Base-by-base conservation (phyloP, 192 early-diverging fungal species). In the Podila clonocystis region DNA sequence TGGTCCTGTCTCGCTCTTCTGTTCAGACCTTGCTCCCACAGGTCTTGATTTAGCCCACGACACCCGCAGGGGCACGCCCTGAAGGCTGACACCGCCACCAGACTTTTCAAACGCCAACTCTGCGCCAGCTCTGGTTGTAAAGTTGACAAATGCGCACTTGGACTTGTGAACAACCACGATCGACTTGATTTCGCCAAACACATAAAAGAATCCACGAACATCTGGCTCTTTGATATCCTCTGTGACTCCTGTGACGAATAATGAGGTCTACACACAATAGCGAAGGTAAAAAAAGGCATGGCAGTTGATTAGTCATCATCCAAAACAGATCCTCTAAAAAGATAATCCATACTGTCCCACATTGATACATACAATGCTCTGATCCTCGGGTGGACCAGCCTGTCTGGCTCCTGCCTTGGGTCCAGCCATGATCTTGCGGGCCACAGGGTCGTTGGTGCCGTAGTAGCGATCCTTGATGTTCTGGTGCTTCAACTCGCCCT, bases 381-480 rank as follows among this genome's bases (percentile, higher is more conserved):
- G 87, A 60, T 99, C 97, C 6, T 89, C 91, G 1, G 97, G 97
- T 33, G 93, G 86, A 1, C 78, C 60, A 38, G 95, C 75, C 33
- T 75, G 80, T 12, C 58, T 68, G 48, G 70, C 87, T 64, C 88
- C 90, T 52, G 86, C 87, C 67, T 83, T 88, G 24, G 89, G 83
- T 55, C 85, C 79, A 48, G 83, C 76, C 34, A 94, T 67, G 82
- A 98, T 96, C 72, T 94, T 94, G 58, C 89, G 86, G 20, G 97
- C 97, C 19, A 99, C 95, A 9, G 97, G 97, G 76, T 99, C 97
- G 76, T 99, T 98, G 58, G 87, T 90, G 22, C 97, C 97, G 73
- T 95, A 92, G 85, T 97, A 99, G 63, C 97, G 88, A 86, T 99
- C 97, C 62, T 92, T 91, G 62, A 99, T 95, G 83, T 98, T 99